phyloP scores from a whole-genome alignment of 495 filamentous ascomycete species.

The Filosporella fistucella region DNA sequence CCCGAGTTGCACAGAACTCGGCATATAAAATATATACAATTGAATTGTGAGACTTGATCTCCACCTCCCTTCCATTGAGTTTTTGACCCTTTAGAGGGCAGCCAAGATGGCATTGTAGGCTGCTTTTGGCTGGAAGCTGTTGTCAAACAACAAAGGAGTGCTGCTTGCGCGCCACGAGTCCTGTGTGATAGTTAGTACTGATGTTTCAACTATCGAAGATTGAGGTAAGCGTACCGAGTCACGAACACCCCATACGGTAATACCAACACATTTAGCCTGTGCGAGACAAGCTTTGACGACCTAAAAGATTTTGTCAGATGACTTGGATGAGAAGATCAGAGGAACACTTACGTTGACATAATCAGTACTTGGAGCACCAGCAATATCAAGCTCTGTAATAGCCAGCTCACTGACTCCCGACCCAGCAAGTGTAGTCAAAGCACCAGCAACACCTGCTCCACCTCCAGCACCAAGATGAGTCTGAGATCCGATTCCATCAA shows the following conservation, averaged over 20 bases:
- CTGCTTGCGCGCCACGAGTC: constrained; percentile 59
- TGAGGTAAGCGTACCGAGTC: constrained; percentile 61
- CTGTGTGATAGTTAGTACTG: no score
- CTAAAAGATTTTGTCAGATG: constrained; percentile 42
- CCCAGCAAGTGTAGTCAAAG: constrained; percentile 52
- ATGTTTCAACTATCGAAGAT: neutral
- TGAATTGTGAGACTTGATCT: no score
- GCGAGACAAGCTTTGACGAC: constrained; percentile 56
- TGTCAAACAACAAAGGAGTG: constrained; percentile 62
- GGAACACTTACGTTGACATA: constrained; percentile 46
- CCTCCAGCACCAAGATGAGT: constrained; percentile 47
- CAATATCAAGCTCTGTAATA: constrained; percentile 65
- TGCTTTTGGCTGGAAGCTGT: constrained; percentile 55
- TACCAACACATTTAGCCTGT: constrained; percentile 62
- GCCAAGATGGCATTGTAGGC: constrained; percentile 48
- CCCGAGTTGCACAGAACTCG: no score
- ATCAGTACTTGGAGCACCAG: constrained; percentile 49
- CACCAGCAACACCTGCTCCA: constrained; percentile 36
- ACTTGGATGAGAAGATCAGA: constrained; percentile 46
- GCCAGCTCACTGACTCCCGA: constrained; percentile 49
- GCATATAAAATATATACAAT: no score
- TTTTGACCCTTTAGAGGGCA: no score
- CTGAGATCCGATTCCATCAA: constrained; percentile 60
- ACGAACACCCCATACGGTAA: constrained; percentile 76
- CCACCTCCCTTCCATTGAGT: no score